Evolutionary conservation across 1,139 yeast genomes (phyloP).

Genomic region (Komagataea norvegica): DNA sequence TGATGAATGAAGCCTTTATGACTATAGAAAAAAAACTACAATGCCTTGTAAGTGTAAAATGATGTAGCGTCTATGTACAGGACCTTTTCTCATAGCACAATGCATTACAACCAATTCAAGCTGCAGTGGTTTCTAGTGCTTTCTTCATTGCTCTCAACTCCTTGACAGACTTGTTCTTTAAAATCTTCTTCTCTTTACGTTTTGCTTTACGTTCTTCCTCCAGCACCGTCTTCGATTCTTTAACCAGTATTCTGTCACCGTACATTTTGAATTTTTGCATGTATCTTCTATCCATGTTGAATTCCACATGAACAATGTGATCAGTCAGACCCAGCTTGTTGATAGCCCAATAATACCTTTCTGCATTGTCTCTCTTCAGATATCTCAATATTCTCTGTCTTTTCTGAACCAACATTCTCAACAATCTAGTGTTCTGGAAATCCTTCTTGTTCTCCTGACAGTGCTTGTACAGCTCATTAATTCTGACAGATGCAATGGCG

Average conservation of each 20-base stretch:
- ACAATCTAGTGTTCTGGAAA: slow-evolving; percentile 57
- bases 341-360: slow-evolving; percentile 78
- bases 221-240: slow-evolving; percentile 40
- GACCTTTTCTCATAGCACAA: neutral
- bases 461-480: slow-evolving; percentile 75
- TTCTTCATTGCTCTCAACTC: slow-evolving; percentile 24
- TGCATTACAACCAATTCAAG: neutral
- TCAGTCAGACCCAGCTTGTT: slow-evolving; percentile 86
- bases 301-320: slow-evolving; percentile 70
- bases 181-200: slow-evolving; percentile 37
- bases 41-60: neutral
- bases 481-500: slow-evolving; percentile 77
- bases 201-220: slow-evolving; percentile 39
- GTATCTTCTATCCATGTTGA: slow-evolving; percentile 78
- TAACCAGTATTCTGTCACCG: slow-evolving; percentile 34
- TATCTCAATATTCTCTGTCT: slow-evolving; percentile 82
- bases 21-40: neutral
- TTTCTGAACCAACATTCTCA: slow-evolving; percentile 81
- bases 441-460: slow-evolving; percentile 72
- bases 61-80: slow-evolving; percentile 1
- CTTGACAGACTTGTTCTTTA: slow-evolving; percentile 24
- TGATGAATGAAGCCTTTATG: neutral
- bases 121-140: slow-evolving; percentile 18
- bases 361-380: slow-evolving; percentile 72
- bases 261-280: slow-evolving; percentile 82